Evolutionary conservation across 148 eudicot species (phyloP).

Genomic region (Vaccinium myrtillus): DNA sequence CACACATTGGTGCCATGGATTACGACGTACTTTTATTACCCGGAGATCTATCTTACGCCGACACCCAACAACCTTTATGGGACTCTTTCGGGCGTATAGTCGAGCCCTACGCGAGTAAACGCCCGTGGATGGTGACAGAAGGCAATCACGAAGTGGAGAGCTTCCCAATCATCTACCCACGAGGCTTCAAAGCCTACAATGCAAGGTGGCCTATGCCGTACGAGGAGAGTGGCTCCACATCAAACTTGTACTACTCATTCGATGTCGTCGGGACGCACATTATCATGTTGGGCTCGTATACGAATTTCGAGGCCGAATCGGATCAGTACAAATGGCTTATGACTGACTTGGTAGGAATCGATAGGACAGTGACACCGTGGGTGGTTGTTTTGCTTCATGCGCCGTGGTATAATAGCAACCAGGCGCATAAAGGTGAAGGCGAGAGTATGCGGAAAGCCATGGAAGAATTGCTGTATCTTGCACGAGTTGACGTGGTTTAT

Average conservation of each 20-base stretch:
- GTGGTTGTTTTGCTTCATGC: conserved; percentile 60
- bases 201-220: conserved; percentile 83
- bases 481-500: conserved; percentile 71
- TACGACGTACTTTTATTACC: conserved; percentile 65
- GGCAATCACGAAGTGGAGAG: conserved; percentile 74
- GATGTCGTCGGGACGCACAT: conserved; percentile 70
- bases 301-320: conserved; percentile 52
- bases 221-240: conserved; percentile 66
- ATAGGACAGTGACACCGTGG: conserved; percentile 70
- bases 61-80: conserved; percentile 73
- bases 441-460: conserved; percentile 74
- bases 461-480: conserved; percentile 57
- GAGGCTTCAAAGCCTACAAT: conserved; percentile 74
- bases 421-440: conserved; percentile 81
- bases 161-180: conserved; percentile 56
- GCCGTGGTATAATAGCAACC: conserved; percentile 83
- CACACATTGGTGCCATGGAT: conserved; percentile 45
- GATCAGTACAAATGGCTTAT: conserved; percentile 79
- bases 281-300: conserved; percentile 69
- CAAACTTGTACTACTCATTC: conserved; percentile 82
- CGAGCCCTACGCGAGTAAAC: conserved; percentile 64
- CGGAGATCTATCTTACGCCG: conserved; percentile 82
- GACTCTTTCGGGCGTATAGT: conserved; percentile 86
- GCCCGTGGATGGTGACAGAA: conserved; percentile 92
- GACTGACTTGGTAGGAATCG: conserved; percentile 45